Evolutionary conservation across 2,329 filamentous ascomycete species (phyloP), one percentile per base, ranked within the genome.

Genomic region (Alternaria tenuissima): DNA sequence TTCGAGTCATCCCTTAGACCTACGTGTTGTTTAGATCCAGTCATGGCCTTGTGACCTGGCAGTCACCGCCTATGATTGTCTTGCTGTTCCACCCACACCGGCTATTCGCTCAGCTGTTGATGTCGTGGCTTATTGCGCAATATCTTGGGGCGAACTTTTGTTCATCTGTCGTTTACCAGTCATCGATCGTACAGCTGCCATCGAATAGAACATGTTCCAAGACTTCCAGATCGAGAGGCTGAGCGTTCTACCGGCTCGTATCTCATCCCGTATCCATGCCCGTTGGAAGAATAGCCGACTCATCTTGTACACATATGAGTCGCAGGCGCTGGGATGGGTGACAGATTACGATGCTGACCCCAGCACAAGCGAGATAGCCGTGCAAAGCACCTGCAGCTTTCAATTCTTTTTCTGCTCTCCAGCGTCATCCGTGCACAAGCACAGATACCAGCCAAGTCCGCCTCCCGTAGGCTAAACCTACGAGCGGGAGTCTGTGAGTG

Each of bases 391-490:
- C 63, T 74, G 74, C 74, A 74, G 71, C 62, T 42, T 66, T 61
- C 67, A 71, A 66, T 65, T 63, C 66, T 63, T 67, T 70, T 66
- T 57, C 58, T 70, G 52, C 64, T 57, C 62, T 65, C 67, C 69
- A 71, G 61, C 69, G 68, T 74, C 70, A 76, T 75, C 74, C 73
- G 72, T 76, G 72, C 75, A 68, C 58, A 36, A 55, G 65, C 61
- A 69, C 65, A 59, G 64, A 64, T 53, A 32, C 59, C 60, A 63
- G 65, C 68, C 69, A 72, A 72, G 71, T 67, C 61, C 60, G 70
- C 69, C 69, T 74, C 73, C 75, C 71, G 70, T 57, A 71, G 75
- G 64, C 70, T 73, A 74, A 74, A 75, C 58, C 65, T 67, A 69
- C 62, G 63, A 68, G 65, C 73, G 73, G 74, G 71, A 76, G 69